Base-by-base conservation (phyloP, 2,329 filamentous ascomycete species). In the Colletotrichum scovillei region DNA sequence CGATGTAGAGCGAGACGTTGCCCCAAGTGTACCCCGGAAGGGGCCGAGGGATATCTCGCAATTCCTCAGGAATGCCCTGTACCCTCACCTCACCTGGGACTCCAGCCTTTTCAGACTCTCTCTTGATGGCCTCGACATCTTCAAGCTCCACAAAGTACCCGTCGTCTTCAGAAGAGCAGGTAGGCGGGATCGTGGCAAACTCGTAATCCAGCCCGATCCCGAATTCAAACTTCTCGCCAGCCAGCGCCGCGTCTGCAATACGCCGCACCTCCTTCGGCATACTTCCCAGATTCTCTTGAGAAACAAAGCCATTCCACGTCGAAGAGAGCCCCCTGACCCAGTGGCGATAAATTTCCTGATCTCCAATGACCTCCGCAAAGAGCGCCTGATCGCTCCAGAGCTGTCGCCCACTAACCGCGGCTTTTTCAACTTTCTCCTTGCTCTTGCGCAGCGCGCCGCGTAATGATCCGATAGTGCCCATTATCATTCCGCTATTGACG, bases 351-450 rank as follows among this genome's bases (percentile, higher is more conserved):
- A 82, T 78, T 71, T 83, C 80, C 63, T 84, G 82, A 24, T 84
- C 82, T 11, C 81, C 82, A 8, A 83, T 79, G n/a, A 83, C 81
- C 46, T 84, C 82, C 0, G 77, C 82, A 1, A 84, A 74, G 5
- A 84, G 79, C 0, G 82, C 81, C 63, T 84, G 82, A 52, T 84
- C 81, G 73, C 81, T 83, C 82, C 81, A 83, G 9, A 82, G 80
- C 68, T 83, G 82, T 1, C 81, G 78, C 2, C 80, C 82, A 5
- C 72, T 74, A 69, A 76, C 77, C 5, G 78, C 76, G 0, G 77
- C 77, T 1, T 28, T 56, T 2, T 81, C 78, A 3, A 81, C 73
- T 64, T 83, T 83, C 0, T 79, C 77, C 19, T 77, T 80, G 30
- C 74, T 76, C 19, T 79, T 75, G 5, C n/a, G 63, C 2, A 83